Conservation (phyloP, 768 basidiomycete genomes). For the Macrolepiota albuminosa region DNA sequence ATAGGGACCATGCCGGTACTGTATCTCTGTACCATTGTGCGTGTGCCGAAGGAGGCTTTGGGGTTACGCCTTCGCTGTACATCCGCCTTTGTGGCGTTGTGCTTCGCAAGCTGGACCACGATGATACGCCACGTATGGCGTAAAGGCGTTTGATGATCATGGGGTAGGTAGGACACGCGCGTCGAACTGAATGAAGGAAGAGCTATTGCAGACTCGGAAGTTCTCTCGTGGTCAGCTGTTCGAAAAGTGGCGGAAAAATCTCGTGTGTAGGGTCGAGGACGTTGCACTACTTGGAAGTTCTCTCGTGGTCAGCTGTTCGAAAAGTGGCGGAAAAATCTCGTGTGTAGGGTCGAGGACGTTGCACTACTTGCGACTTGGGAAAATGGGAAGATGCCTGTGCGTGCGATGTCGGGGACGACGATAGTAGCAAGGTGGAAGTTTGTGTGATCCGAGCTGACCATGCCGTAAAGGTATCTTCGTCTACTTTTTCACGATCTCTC, state of each 20-base stretch:
- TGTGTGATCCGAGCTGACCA: neutral
- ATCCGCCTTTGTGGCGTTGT: slow-evolving; percentile 12
- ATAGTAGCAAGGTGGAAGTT: neutral
- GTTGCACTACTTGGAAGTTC: neutral
- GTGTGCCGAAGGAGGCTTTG: slow-evolving; percentile 42
- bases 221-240: slow-evolving; percentile 12
- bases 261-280: slow-evolving; percentile 8
- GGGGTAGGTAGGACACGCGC: neutral
- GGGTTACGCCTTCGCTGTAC: slow-evolving; percentile 13
- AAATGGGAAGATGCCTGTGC: neutral
- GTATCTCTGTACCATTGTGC: slow-evolving; percentile 64
- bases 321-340: slow-evolving; percentile 9
- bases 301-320: slow-evolving; percentile 11
- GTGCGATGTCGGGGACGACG: neutral
- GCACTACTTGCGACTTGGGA: neutral
- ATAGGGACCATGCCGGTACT: slow-evolving; percentile 78
- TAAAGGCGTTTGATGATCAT: slow-evolving; percentile 17
- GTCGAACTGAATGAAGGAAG: neutral
- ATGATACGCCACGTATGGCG: slow-evolving; percentile 5
- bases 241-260: slow-evolving; percentile 4
- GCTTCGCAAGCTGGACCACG: slow-evolving; percentile 2
- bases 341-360: slow-evolving; percentile 2
- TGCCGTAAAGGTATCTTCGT: neutral
- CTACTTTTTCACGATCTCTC: neutral
- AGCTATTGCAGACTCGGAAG: slow-evolving; percentile 2